phyloP scores from a whole-genome alignment of 2,329 filamentous ascomycete genomes.

The Calonectria naviculata region DNA sequence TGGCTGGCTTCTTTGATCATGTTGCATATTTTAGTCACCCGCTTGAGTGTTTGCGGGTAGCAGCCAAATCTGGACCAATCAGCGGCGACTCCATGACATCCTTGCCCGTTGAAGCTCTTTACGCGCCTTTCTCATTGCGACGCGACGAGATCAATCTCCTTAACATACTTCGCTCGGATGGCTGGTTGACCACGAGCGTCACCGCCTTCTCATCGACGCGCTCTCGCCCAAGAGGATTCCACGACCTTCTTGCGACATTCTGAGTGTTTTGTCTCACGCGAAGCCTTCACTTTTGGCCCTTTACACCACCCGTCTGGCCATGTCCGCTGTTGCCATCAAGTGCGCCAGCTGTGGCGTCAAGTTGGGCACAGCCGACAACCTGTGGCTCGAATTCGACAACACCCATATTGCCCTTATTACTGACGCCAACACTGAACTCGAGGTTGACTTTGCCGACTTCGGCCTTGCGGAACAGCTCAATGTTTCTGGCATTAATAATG shows the following conservation, averaged over 20 bases:
- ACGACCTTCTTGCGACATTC: constrained; percentile 1
- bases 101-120: constrained; percentile 18
- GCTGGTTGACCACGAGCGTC: constrained; percentile 3
- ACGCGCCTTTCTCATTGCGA: constrained; percentile 22
- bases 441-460: constrained; percentile 37
- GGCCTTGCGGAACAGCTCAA: constrained; percentile 42
- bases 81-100: background rate
- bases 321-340: constrained; percentile 50
- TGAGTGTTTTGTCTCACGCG: background rate
- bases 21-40: background rate
- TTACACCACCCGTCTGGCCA: constrained; percentile 26
- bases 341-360: constrained; percentile 47
- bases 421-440: constrained; percentile 24
- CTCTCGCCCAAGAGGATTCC: background rate
- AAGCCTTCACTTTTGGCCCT: background rate
- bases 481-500: constrained; percentile 14
- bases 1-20: too few relatives aligned
- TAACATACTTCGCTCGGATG: constrained; percentile 7
- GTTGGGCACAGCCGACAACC: constrained; percentile 48
- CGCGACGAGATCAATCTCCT: constrained; percentile 15
- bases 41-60: background rate
- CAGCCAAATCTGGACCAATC: background rate
- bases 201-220: background rate
- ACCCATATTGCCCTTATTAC: constrained; percentile 52
- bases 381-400: constrained; percentile 54